Base-by-base conservation (phyloP, 2,329 filamentous ascomycete species). In the Ophiocordyceps camponoti-rufipedis region DNA sequence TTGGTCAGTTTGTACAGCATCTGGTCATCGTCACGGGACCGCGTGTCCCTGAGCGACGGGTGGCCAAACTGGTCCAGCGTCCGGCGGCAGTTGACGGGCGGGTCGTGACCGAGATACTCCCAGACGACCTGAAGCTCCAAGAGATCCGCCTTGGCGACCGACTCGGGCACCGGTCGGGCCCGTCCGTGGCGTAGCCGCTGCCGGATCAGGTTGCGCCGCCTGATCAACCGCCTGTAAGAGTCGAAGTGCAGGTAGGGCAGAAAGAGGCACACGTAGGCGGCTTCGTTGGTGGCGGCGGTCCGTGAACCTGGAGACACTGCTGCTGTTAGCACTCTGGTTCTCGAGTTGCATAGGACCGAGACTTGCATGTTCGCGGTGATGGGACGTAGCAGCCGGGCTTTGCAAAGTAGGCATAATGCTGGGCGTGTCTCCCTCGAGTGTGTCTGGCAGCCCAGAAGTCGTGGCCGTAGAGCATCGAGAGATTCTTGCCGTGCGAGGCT, bases 1-100 rank as follows among this genome's bases (percentile, higher is more conserved):
- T 75, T 77, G 2, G 74, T 78, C 2, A 80, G 60, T 51, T 81
- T 81, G 56, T 80, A 81, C 7, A 81, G 58, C 72, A 81, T 80
- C 55, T 81, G 77, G 40, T 81, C 77, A 41, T 78, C 74, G 40
- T 81, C 78, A 16, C 77, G 62, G 0, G 74, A 71, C 40, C 73
- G 60, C 0, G 77, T 80, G 32, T 80, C 75, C 10, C 69, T 62
- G 0, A 81, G 60, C 2, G 73, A 75, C 0, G 76, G 76, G 45
- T 80, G 79, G 0, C 73, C 75, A 46, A 70, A 81, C 50, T 81
- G 76, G 47, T 81, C 77, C 5, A 81, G 54, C 0, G 77, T 80
- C 6, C 77, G 66, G 1, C 77, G 69, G 33, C 72, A 70, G 52
- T 81, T 78, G 1, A 80, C 60, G 0, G 76, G 75, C 0, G 74